phyloP scores from a whole-genome alignment of 192 early-diverging fungal genomes.

The Umbelopsis vinacea region DNA sequence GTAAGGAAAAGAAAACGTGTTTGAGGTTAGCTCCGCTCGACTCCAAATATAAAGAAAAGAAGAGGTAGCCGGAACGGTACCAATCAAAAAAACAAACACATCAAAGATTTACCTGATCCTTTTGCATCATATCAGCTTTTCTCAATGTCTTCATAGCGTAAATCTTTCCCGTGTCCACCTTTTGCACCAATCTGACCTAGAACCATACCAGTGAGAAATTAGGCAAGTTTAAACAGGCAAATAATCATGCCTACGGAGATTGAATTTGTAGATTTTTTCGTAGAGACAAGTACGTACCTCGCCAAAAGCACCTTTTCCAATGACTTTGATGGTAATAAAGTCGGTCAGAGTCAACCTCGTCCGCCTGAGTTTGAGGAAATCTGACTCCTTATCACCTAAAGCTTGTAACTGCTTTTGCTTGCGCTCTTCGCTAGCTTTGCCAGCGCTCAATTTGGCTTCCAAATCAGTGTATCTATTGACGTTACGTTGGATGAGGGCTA shows the following conservation, averaged over 20 bases:
- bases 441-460: slow-evolving; percentile 72
- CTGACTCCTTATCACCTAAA: slow-evolving; percentile 87
- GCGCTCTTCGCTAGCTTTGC: slow-evolving; percentile 85
- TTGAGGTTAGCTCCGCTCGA: not conserved
- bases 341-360: slow-evolving; percentile 90
- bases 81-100: not conserved
- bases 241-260: not conserved
- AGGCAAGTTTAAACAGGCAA: not conserved
- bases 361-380: slow-evolving; percentile 90
- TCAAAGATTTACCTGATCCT: slow-evolving; percentile 77
- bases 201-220: not conserved
- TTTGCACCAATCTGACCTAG: slow-evolving; percentile 94
- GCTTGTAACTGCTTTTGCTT: slow-evolving; percentile 81
- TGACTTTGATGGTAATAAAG: slow-evolving; percentile 96
- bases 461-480: slow-evolving; percentile 70
- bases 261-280: not conserved
- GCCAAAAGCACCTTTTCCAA: slow-evolving; percentile 98
- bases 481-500: not conserved
- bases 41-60: not conserved
- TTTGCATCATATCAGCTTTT: slow-evolving; percentile 98
- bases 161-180: slow-evolving; percentile 94
- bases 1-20: not conserved
- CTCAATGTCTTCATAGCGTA: slow-evolving; percentile 98
- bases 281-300: slow-evolving; percentile 58
- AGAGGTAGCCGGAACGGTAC: not conserved